Conservation (phyloP, 2,329 filamentous ascomycete species). For the Biscogniauxia mediterranea region DNA sequence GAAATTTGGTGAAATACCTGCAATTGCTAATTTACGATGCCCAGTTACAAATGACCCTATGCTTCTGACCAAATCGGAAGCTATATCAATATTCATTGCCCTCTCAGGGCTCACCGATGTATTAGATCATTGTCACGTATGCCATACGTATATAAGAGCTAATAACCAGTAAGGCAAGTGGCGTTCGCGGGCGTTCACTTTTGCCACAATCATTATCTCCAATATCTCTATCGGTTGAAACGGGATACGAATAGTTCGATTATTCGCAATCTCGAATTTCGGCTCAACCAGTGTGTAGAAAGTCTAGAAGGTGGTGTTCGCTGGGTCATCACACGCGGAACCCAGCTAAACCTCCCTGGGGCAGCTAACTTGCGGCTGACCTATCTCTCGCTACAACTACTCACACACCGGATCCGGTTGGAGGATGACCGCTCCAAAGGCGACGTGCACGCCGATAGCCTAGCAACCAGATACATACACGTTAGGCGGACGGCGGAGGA, state of each 20-base stretch:
- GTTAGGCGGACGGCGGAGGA: conserved; percentile 47
- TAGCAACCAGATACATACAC: conserved; percentile 37
- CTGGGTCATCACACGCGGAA: conserved; percentile 42
- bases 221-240: conserved; percentile 37
- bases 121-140: conserved; percentile 35
- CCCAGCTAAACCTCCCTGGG: conserved; percentile 40
- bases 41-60: conserved; percentile 22
- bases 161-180: too few species aligned
- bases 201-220: too few species aligned
- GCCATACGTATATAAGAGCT: too few species aligned
- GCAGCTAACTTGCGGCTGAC: conserved; percentile 51
- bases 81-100: conserved; percentile 42
- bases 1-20: neutral
- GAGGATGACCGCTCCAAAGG: conserved; percentile 34
- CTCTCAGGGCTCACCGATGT: conserved; percentile 45
- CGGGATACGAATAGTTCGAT: conserved; percentile 17
- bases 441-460: conserved; percentile 11
- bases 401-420: conserved; percentile 47
- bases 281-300: conserved; percentile 42
- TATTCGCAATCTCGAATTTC: conserved; percentile 11
- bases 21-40: neutral
- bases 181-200: too few species aligned
- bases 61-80: conserved; percentile 21
- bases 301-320: conserved; percentile 38
- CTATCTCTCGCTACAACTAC: conserved; percentile 47